Percentiles rank a stretch among this genome's conserved stretches.
Evolutionary conservation across 208 protist species (phyloP).

Genomic region (Acanthamoeba royreba): DNA sequence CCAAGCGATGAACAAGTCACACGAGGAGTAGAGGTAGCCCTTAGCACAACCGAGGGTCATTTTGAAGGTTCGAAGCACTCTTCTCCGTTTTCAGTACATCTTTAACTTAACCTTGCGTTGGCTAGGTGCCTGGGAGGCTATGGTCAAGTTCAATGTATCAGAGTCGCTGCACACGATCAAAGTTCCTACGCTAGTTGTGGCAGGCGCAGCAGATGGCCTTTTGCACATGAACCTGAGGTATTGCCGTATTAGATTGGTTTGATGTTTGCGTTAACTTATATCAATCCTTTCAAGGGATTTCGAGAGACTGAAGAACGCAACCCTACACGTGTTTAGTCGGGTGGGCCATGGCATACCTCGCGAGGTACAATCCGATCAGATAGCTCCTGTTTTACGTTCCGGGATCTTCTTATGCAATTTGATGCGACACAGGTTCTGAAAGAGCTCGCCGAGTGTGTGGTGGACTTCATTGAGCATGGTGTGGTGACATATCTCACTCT

Average conservation of each 20-base stretch:
- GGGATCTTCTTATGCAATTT: not conserved
- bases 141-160: not conserved
- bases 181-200: not conserved
- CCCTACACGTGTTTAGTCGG: not conserved
- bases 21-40: not conserved
- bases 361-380: not conserved
- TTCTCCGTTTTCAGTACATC: no score
- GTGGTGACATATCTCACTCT: not conserved
- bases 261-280: not conserved
- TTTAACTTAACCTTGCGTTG: no score
- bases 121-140: not conserved
- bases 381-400: not conserved
- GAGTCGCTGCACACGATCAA: not conserved
- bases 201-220: not conserved
- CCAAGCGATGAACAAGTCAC: not conserved
- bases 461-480: not conserved
- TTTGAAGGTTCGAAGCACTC: not conserved
- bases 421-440: not conserved
- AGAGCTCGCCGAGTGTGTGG: not conserved
- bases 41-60: not conserved
- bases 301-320: not conserved
- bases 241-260: no score
- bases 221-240: not conserved
- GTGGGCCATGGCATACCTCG: not conserved
- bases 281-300: not conserved